Conservation (phyloP, 208 protist species). For the Crithidia thermophila region DNA sequence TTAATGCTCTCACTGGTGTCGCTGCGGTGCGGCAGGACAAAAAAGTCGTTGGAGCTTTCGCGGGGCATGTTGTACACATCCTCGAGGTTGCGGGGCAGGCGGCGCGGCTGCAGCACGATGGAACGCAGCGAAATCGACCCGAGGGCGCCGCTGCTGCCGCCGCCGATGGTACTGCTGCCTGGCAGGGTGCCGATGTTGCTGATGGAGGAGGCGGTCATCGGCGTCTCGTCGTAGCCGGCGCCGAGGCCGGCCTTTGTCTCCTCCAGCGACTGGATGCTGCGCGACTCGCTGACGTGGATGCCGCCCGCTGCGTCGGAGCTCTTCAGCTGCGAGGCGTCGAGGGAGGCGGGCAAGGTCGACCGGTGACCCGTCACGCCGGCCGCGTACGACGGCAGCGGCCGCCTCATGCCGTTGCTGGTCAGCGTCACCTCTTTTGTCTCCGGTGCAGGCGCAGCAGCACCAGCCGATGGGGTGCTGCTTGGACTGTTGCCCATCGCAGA, state of each 20-base stretch:
- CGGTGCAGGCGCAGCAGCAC: no score
- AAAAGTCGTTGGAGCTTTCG: slow-evolving; percentile 5
- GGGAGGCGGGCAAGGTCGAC: no score
- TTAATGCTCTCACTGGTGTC: not conserved
- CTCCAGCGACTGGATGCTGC: slow-evolving; percentile 1
- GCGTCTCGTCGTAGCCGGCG: slow-evolving; percentile 4
- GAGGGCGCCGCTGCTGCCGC: slow-evolving; percentile 18
- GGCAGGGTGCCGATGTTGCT: slow-evolving; percentile 12
- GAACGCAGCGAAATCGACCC: slow-evolving; percentile 11
- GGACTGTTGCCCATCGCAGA: no score
- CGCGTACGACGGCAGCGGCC: no score
- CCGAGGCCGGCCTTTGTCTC: not conserved
- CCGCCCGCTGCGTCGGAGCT: not conserved
- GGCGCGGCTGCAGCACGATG: slow-evolving; percentile 26
- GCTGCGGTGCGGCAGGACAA: not conserved
- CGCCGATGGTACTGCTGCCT: slow-evolving; percentile 4
- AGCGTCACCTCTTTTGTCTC: no score
- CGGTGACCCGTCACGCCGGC: no score
- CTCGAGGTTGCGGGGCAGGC: slow-evolving; percentile 5
- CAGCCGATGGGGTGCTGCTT: no score
- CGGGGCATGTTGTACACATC: slow-evolving; percentile 8
- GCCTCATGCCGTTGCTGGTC: no score
- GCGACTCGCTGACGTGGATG: slow-evolving; percentile 2
- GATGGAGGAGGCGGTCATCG: not conserved
- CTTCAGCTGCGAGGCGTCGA: not conserved